phyloP scores from a whole-genome alignment of 2,329 filamentous ascomycete genomes.

The Fusarium tupiense region DNA sequence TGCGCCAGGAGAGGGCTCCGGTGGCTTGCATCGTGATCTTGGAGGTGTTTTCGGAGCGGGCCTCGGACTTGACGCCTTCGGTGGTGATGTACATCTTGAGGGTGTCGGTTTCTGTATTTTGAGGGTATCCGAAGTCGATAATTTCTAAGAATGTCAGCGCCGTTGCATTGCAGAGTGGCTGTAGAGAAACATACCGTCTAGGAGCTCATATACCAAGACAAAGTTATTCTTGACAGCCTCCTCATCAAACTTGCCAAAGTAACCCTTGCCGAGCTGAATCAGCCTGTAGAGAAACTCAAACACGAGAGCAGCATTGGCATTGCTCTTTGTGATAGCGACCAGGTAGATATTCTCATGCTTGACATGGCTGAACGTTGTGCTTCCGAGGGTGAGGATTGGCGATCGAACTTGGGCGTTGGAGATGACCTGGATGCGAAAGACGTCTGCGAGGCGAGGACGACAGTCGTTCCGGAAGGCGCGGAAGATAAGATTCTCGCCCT shows the following conservation, averaged over 20 bases:
- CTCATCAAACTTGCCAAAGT: constrained; percentile 99
- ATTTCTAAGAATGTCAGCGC: constrained; percentile 71
- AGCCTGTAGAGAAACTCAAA: constrained; percentile 98
- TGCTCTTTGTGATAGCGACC: constrained; percentile 97
- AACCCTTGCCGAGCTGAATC: constrained; percentile 88
- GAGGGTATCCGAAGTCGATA: constrained; percentile 97
- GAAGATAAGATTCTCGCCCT: constrained; percentile 99
- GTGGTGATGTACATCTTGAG: constrained; percentile 99
- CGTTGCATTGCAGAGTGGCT: too few relatives aligned
- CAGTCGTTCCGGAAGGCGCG: constrained; percentile 98
- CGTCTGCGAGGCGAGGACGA: constrained; percentile 94
- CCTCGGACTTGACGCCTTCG: constrained; percentile 94
- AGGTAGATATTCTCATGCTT: constrained; percentile 99
- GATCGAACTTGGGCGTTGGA: constrained; percentile 98
- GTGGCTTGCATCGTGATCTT: constrained; percentile 99
- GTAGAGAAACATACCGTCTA: constrained; percentile 75
- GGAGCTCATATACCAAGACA: constrained; percentile 94
- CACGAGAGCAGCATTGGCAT: constrained; percentile 96
- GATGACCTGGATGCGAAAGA: constrained; percentile 99
- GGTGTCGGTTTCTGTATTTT: constrained; percentile 98
- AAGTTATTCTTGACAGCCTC: constrained; percentile 99
- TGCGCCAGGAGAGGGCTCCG: constrained; percentile 94
- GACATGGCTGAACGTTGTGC: constrained; percentile 99
- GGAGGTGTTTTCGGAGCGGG: constrained; percentile 87
- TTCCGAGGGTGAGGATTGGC: constrained; percentile 95